phyloP scores from a whole-genome alignment of 345 rosid genomes.

The Sonneratia alba region DNA sequence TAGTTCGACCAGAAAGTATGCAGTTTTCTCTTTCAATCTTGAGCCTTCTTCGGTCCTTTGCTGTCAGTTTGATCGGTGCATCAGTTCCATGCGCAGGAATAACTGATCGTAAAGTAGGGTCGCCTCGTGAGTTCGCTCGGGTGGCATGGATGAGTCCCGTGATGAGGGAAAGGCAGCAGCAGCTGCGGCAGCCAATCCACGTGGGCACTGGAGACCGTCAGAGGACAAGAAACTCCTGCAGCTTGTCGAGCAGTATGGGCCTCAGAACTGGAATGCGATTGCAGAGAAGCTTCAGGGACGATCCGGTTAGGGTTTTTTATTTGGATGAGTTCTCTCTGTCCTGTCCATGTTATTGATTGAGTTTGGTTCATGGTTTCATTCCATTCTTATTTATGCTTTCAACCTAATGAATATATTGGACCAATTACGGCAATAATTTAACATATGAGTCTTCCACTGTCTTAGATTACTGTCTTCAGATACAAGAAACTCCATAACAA shows the following conservation, averaged over 20 bases:
- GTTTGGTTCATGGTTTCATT: neutral
- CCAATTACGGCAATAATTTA: too few species aligned
- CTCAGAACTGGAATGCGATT: conserved; percentile 68
- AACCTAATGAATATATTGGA: too few species aligned
- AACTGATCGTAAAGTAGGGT: neutral
- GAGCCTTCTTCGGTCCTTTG: too few species aligned
- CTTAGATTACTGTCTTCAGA: too few species aligned
- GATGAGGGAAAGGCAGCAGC: conserved; percentile 28
- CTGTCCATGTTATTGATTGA: neutral
- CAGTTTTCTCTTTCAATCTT: too few species aligned
- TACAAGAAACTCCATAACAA: too few species aligned
- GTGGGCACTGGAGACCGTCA: conserved; percentile 76
- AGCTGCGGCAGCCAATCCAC: conserved; percentile 24
- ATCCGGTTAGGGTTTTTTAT: conserved; percentile 37
- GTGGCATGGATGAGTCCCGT: neutral
- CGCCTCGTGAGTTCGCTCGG: too few species aligned
- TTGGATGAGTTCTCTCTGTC: neutral
- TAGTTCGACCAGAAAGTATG: too few species aligned
- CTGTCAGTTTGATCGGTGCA: conserved; percentile 14
- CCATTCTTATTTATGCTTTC: neutral
- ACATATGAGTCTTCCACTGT: too few species aligned
- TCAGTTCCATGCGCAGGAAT: conserved; percentile 12
- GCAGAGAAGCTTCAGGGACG: conserved; percentile 66
- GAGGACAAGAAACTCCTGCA: conserved; percentile 61
- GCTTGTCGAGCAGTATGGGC: conserved; percentile 52